These are phyloP conservation scores for Rostrohypoxylon terebratum DNA, from an alignment of 495 filamentous ascomycete species.

Conservation along the genomic window DNA sequence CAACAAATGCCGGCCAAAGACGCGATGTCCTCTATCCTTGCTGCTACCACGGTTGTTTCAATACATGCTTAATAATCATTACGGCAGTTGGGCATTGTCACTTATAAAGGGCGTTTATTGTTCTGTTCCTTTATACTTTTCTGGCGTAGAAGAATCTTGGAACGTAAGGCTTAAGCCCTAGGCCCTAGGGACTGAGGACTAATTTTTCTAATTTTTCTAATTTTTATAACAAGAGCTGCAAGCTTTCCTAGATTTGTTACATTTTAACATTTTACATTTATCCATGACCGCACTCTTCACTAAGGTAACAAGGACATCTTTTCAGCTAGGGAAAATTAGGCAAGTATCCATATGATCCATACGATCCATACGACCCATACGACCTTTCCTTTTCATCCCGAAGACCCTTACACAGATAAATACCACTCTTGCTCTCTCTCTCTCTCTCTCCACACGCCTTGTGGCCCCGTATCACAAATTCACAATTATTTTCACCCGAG, in stretches of 20 bases:
- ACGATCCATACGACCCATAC: too few species aligned
- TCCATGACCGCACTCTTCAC: background rate
- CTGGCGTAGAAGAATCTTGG: too few species aligned
- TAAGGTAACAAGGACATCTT: background rate
- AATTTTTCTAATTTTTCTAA: background rate
- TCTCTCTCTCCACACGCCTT: background rate
- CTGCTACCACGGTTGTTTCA: background rate
- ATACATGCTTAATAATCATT: slow-evolving; percentile 3
- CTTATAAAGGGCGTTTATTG: background rate
- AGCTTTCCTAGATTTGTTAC: too few species aligned
- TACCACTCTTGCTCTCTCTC: too few species aligned
- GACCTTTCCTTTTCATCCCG: background rate
- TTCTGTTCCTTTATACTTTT: background rate
- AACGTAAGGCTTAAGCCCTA: too few species aligned
- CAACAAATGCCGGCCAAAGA: slow-evolving; percentile 7
- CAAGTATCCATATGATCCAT: background rate
- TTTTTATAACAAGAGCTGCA: background rate
- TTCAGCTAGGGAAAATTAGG: slow-evolving; percentile 1
- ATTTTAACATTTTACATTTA: background rate
- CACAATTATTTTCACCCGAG: too few species aligned
- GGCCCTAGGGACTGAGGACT: too few species aligned
- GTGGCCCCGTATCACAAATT: background rate
- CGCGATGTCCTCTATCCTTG: too few species aligned
- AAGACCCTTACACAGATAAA: background rate
- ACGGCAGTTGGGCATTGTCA: background rate